These are phyloP conservation scores for Aphanomyces stellatus DNA, from an alignment of 352 stramenopile species.

Conservation along the genomic window DNA sequence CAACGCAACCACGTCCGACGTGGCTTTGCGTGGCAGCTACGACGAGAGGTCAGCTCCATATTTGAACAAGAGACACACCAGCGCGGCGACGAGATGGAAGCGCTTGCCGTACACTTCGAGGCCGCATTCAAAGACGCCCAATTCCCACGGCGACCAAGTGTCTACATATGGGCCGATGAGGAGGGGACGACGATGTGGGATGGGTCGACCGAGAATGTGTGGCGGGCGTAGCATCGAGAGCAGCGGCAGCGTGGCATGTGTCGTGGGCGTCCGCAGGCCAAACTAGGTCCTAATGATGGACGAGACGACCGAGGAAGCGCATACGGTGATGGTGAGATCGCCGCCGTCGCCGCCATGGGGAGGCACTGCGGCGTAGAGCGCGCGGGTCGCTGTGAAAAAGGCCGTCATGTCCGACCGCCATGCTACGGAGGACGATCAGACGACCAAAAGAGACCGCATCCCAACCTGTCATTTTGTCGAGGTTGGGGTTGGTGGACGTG, in stretches of 20 bases:
- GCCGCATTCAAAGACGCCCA: slow-evolving; percentile 73
- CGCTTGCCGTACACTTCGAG: slow-evolving; percentile 83
- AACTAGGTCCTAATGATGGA: slow-evolving; percentile 21
- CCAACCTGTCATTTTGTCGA: background rate
- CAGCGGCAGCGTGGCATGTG: slow-evolving; percentile 31
- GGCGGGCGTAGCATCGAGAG: slow-evolving; percentile 34
- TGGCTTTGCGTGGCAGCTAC: slow-evolving; percentile 63
- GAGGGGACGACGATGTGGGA: background rate
- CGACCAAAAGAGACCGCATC: slow-evolving; percentile 8
- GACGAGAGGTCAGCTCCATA: background rate
- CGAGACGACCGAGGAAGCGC: too few species aligned
- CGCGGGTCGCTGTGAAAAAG: slow-evolving; percentile 49
- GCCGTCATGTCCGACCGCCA: background rate
- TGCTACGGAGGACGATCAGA: background rate
- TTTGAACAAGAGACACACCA: slow-evolving; percentile 29
- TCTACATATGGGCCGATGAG: slow-evolving; percentile 28
- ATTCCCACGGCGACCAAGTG: slow-evolving; percentile 67
- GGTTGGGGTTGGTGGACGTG: background rate
- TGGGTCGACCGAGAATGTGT: slow-evolving; percentile 4
- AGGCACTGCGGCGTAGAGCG: slow-evolving; percentile 36
- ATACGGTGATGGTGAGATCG: too few species aligned
- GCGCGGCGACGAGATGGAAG: slow-evolving; percentile 57
- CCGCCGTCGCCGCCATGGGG: too few species aligned
- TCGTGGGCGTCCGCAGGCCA: background rate
- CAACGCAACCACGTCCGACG: slow-evolving; percentile 63